These are phyloP conservation scores for Tricladium varicosporioides DNA, from an alignment of 2,329 filamentous ascomycete genomes.

Conservation along the genomic window DNA sequence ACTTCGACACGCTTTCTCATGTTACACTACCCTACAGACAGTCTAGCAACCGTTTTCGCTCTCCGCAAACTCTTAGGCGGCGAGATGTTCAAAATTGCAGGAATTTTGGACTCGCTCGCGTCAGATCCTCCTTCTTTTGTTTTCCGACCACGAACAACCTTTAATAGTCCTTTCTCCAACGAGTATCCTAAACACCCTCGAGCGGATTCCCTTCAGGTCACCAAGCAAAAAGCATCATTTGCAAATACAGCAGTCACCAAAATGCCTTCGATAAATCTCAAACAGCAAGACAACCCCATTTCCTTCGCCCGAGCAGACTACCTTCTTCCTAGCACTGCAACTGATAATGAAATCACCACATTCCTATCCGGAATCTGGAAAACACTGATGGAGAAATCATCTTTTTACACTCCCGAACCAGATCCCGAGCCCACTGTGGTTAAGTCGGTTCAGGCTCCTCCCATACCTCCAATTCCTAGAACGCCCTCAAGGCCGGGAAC, in stretches of 20 bases:
- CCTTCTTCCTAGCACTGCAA: slow-evolving; percentile 54
- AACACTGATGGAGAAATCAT: slow-evolving; percentile 44
- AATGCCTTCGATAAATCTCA: slow-evolving; percentile 12
- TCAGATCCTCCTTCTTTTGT: slow-evolving; percentile 27
- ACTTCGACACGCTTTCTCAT: slow-evolving; percentile 54
- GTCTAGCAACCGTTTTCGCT: slow-evolving; percentile 55
- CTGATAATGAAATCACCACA: slow-evolving; percentile 49
- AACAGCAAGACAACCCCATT: slow-evolving; percentile 29
- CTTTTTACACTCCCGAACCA: slow-evolving; percentile 45
- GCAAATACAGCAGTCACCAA: too few relatives aligned
- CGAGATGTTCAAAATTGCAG: slow-evolving; percentile 57
- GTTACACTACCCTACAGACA: slow-evolving; percentile 56
- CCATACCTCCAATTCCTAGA: slow-evolving; percentile 5
- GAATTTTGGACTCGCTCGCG: slow-evolving; percentile 43
- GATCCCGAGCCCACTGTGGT: slow-evolving; percentile 21
- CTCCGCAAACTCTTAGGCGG: slow-evolving; percentile 56
- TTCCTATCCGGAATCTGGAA: slow-evolving; percentile 54
- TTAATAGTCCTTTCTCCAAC: slow-evolving; percentile 19
- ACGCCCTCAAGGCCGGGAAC: not conserved
- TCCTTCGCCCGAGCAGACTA: slow-evolving; percentile 52
- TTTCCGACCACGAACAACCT: slow-evolving; percentile 13
- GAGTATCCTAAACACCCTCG: not conserved
- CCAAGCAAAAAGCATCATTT: not conserved
- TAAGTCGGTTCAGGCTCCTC: slow-evolving; percentile 12
- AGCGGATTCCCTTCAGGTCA: not conserved